Percentiles rank a stretch among this genome's conserved stretches.
phyloP scores from a whole-genome alignment of 2,329 filamentous ascomycete species.

The Albophoma yamanashiensis region DNA sequence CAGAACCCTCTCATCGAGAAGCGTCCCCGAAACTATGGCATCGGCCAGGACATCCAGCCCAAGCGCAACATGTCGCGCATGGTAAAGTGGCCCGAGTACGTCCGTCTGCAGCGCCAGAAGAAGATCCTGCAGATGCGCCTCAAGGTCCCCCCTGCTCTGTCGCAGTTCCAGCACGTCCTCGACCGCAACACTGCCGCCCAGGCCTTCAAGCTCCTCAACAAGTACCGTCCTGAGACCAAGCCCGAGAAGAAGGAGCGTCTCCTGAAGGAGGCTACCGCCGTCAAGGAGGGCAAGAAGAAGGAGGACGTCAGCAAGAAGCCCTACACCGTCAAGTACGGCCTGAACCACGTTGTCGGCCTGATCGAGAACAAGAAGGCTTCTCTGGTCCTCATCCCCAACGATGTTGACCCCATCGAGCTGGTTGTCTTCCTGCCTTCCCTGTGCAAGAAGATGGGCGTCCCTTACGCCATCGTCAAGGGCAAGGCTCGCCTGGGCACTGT shows the following conservation, averaged over 20 bases:
- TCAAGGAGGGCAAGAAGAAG: conserved; percentile 99
- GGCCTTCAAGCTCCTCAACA: conserved; percentile 98
- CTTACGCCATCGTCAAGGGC: conserved; percentile 99
- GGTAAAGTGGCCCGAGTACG: conserved; percentile 99
- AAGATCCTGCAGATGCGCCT: conserved; percentile 97
- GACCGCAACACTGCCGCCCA: conserved; percentile 95
- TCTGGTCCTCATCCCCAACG: conserved; percentile 96
- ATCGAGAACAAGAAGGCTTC: conserved; percentile 99
- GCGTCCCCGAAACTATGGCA: conserved; percentile 93
- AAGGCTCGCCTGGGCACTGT: conserved; percentile 98
- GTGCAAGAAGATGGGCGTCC: conserved; percentile 99
- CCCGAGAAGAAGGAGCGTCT: conserved; percentile 99
- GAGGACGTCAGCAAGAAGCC: conserved; percentile 99
- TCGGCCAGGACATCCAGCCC: conserved; percentile 98
- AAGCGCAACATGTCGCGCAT: conserved; percentile 92
- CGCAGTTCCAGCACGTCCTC: conserved; percentile 96
- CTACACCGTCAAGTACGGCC: conserved; percentile 97
- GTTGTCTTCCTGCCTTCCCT: conserved; percentile 98
- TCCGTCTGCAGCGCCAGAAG: conserved; percentile 88
- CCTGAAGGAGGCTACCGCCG: conserved; percentile 92
- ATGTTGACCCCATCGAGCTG: conserved; percentile 98
- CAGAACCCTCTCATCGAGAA: conserved; percentile 99
- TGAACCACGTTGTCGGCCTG: conserved; percentile 97
- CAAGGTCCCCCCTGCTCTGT: conserved; percentile 94
- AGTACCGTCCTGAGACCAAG: conserved; percentile 99